These are phyloP conservation scores for Sphaerulina vaccinii DNA, from an alignment of 2,329 filamentous ascomycete genomes.

Conservation along the genomic window DNA sequence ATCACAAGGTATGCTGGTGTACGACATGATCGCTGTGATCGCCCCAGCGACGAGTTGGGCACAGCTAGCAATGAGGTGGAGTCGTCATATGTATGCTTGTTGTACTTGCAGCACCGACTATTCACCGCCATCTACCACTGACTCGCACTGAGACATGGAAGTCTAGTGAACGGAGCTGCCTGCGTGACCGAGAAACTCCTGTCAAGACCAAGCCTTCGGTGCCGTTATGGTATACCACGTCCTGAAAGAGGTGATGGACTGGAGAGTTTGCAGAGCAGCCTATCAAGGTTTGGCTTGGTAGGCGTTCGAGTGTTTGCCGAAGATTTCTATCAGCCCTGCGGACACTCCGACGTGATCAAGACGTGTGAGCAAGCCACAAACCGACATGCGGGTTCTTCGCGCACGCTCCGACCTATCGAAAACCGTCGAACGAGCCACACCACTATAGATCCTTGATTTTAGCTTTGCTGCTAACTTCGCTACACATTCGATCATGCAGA, in stretches of 20 bases:
- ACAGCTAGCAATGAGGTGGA: too few relatives aligned
- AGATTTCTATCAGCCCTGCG: constrained; percentile 5
- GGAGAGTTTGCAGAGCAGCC: background rate
- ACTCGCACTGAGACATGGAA: background rate
- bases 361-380: constrained; percentile 5
- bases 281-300: background rate
- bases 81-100: too few relatives aligned
- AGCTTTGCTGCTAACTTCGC: too few relatives aligned
- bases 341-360: background rate
- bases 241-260: background rate
- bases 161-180: background rate
- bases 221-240: background rate
- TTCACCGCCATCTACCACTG: background rate
- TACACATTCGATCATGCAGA: background rate
- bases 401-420: constrained; percentile 3
- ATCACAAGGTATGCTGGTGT: background rate
- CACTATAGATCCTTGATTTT: background rate
- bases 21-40: too few relatives aligned
- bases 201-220: background rate
- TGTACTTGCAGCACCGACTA: constrained; percentile 1
- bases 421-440: background rate
- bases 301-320: background rate
- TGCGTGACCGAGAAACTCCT: background rate
- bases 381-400: constrained; percentile 3
- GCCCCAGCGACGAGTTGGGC: too few relatives aligned